Evolutionary conservation across 106 monocot genomes (phyloP), one percentile per base, ranked within the genome.

Genomic region (Narthecium ossifragum): DNA sequence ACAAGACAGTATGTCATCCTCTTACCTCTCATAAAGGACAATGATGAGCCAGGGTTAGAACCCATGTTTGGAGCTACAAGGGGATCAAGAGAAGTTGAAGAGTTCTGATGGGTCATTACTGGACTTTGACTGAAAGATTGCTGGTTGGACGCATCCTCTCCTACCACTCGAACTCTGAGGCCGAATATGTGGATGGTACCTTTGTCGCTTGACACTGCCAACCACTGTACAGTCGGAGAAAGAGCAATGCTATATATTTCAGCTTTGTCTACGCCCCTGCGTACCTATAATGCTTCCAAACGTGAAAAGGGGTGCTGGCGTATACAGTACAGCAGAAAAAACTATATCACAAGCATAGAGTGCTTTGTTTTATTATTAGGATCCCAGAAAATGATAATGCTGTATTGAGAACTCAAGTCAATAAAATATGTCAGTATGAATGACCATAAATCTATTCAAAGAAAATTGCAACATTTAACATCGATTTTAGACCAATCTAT

Each of bases 161-260:
- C 85, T 37, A 62, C 67, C 21, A 94, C 64, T 29, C 89, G 83
- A 59, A 94, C 94, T 65, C 89, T 80, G 57, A 94, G 85, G 18
- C 74, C 73, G 57, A 94, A 94, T 49, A 94, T 61, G 70, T 94
- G 93, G 25, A 88, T 77, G 33, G 93, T 93, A 36, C 93, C 93
- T 59, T 93, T 93, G 62, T 93, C 88, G 46, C 94, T 94, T 37
- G 85, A 89, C 22, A 89, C 89, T 31, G 77, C 94, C 64, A 94
- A 53, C 94, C 94, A 94, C 51, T 83, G 81, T 21, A 80, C 89
- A 61, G 74, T 83, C 26, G 82, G 80, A 31, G 94, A 94, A 40
- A 94, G 75, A 28, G 89, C 77, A 51, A 94, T 74, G 70, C 86
- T 86, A 61, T 86, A 94, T 71, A 94, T 94, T 55, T 94, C 89